phyloP scores from a whole-genome alignment of 2,329 filamentous ascomycete genomes.

The Calonectria pauciramosa region DNA sequence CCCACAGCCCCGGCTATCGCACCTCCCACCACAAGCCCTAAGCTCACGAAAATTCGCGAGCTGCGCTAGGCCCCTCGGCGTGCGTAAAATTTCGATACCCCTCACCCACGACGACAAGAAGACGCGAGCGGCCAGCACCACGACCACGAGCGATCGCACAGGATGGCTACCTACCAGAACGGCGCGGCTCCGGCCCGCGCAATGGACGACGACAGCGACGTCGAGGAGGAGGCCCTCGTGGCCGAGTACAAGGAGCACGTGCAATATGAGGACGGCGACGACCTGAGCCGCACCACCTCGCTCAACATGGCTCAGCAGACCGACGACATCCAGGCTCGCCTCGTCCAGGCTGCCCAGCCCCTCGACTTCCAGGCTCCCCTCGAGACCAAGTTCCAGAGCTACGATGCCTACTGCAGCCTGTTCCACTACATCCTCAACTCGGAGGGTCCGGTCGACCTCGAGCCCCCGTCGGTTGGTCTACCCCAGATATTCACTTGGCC shows the following conservation, averaged over 20 bases:
- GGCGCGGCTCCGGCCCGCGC: constrained; percentile 71
- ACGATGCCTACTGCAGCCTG: constrained; percentile 99
- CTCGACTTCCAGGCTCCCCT: constrained; percentile 96
- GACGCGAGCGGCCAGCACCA: constrained; percentile 46
- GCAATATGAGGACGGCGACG: constrained; percentile 88
- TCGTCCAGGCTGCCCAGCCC: constrained; percentile 92
- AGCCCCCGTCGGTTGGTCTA: constrained; percentile 89
- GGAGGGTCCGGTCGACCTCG: constrained; percentile 96
- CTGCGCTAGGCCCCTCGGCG: constrained; percentile 45
- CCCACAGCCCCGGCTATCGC: constrained; percentile 37
- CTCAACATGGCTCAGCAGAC: constrained; percentile 79
- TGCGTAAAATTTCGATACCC: constrained; percentile 54
- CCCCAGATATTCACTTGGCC: constrained; percentile 19
- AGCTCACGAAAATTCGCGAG: constrained; percentile 54
- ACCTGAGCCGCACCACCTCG: constrained; percentile 81
- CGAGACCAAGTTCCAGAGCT: constrained; percentile 98
- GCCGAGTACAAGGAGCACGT: constrained; percentile 98
- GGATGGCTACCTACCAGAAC: constrained; percentile 75
- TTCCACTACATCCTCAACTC: constrained; percentile 99
- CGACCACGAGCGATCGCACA: constrained; percentile 47
- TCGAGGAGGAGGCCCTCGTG: constrained; percentile 95
- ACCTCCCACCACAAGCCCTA: constrained; percentile 56
- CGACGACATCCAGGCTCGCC: constrained; percentile 93
- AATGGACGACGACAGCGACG: constrained; percentile 87
- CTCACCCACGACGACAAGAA: constrained; percentile 49